Evolutionary conservation across 1,284 basidiomycete genomes (phyloP).

Genomic region (Rhodotorula mucilaginosa): DNA sequence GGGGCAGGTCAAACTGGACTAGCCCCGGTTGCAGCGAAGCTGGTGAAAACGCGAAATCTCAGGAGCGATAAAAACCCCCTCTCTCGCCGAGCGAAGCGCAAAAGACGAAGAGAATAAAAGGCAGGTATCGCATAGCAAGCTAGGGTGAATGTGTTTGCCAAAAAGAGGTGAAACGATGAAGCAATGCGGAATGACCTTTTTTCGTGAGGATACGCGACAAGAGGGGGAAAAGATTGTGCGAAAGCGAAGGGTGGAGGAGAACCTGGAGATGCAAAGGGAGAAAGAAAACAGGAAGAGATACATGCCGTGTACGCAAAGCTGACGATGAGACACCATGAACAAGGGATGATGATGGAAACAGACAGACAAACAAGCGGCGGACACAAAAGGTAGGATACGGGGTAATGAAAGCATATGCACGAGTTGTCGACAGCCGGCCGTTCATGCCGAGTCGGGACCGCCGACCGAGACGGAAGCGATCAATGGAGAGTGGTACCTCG

Average conservation of each 20-base stretch:
- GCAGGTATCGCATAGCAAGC: background rate
- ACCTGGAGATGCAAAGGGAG: background rate
- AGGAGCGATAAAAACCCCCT: background rate
- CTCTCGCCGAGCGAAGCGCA: background rate
- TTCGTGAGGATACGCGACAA: background rate
- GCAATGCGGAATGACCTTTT: background rate
- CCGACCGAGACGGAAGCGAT: background rate
- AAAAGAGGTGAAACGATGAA: background rate
- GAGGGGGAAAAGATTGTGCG: background rate
- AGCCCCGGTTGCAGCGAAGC: background rate
- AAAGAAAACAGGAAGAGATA: background rate
- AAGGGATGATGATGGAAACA: too few species aligned
- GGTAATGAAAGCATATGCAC: too few species aligned
- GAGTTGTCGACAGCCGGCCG: background rate
- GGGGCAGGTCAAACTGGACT: constrained; percentile 27
- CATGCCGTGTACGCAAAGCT: too few species aligned
- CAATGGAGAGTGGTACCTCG: constrained; percentile 2
- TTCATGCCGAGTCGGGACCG: background rate
- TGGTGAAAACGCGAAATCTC: background rate
- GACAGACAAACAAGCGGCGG: too few species aligned
- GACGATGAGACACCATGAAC: too few species aligned
- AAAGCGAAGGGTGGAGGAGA: background rate
- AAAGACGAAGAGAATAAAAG: background rate
- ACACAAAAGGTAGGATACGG: too few species aligned
- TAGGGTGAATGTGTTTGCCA: background rate